A percentile compares a stretch with the other conserved stretches of the same genome.
Evolutionary conservation across 495 filamentous ascomycete genomes (phyloP).

Genomic region (Pyronema omphalodes): DNA sequence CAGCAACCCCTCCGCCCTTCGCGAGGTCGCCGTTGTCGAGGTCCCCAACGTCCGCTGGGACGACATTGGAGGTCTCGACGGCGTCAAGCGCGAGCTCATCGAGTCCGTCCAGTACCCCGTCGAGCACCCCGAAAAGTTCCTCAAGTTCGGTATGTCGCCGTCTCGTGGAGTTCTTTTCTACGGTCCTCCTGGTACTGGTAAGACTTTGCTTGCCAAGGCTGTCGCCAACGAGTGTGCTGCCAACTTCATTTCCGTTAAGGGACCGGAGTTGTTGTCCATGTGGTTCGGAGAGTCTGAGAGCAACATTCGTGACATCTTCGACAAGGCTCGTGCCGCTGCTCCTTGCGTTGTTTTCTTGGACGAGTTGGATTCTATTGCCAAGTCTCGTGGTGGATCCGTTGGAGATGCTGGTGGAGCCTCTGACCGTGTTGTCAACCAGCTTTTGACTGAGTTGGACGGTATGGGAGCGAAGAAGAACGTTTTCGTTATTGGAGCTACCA

Average conservation of each 20-base stretch:
- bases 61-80: constrained; percentile 95
- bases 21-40: constrained; percentile 97
- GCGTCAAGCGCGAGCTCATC: constrained; percentile 98
- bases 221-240: constrained; percentile 98
- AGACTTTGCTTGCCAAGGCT: constrained; percentile 96
- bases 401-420: constrained; percentile 96
- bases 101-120: constrained; percentile 98
- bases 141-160: constrained; percentile 97
- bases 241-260: constrained; percentile 99
- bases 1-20: constrained; percentile 94
- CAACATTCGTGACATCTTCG: constrained; percentile 99
- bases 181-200: constrained; percentile 97
- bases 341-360: constrained; percentile 99
- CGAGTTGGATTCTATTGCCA: constrained; percentile 96
- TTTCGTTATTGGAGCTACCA: constrained; percentile 97
- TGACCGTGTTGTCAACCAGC: constrained; percentile 98
- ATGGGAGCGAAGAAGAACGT: constrained; percentile 96
- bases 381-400: constrained; percentile 92
- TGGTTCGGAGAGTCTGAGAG: constrained; percentile 99
- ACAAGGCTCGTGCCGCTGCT: constrained; percentile 95
- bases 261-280: constrained; percentile 94
- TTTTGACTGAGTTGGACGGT: constrained; percentile 49
- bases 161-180: constrained; percentile 98
- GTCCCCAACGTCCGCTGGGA: constrained; percentile 99
- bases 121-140: constrained; percentile 98